Evolutionary conservation across 2,329 filamentous ascomycete genomes (phyloP), one percentile per base, ranked within the genome.

Genomic region (Aspergillus sp.): DNA sequence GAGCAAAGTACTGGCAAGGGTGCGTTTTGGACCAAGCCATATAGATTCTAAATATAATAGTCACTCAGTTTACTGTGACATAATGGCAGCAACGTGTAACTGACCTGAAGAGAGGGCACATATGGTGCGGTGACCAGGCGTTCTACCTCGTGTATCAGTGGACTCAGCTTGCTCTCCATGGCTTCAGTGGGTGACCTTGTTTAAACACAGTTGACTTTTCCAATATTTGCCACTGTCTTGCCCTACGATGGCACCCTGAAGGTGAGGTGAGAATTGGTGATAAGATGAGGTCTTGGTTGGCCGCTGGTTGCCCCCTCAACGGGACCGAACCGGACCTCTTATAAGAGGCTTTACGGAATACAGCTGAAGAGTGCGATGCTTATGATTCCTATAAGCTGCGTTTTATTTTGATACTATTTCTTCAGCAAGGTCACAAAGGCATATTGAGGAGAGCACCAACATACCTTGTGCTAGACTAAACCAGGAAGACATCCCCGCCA

Each of bases 101-200:
- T 56, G 61, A 77, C 75, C 58, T 72, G 70, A 39, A 78, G 62
- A 29, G 70, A 73, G 10, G 74, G 69, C n/a, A 72, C 69, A 52
- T 77, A 79, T 26, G 71, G 68, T 32, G 73, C 70, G 5, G 68
- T 66, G 36, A 76, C 62, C 38, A 77, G 60, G 39, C 72, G 70
- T 48, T 71, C 65, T 48, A 78, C 55, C 58, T 77, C 73, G 12
- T 57, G 53, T 29, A 65, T 57, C 19, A 76, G 45, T 5, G 48
- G 43, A 38, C 33, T 28, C 4, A 58, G 28, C 26, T 47, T 49
- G 12, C 61, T 57, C 27, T 49, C 30, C 62, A 69, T 69, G 43
- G 29, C 43, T 47, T 30, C 44, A 42, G 41, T 40, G 4, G 26
- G 9, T 7, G 7, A 8, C n/a, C 12, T 6, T 27, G 2, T 7